Percentiles rank a stretch among this genome's conserved stretches.
phyloP scores from a whole-genome alignment of 2,329 filamentous ascomycete genomes.

The Botryotinia convoluta region DNA sequence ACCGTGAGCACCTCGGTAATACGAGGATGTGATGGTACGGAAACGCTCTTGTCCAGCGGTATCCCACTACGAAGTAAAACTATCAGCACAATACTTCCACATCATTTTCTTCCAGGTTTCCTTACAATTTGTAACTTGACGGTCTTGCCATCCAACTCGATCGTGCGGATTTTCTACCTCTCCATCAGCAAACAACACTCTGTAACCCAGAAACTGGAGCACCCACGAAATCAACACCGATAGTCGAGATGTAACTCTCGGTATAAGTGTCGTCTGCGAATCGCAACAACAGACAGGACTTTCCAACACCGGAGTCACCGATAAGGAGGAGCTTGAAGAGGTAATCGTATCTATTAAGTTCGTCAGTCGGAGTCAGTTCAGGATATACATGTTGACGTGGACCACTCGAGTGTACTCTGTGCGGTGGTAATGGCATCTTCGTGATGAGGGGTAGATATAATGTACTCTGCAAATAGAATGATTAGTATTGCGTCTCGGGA shows the following conservation, averaged over 20 bases:
- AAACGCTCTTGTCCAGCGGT: constrained; percentile 98
- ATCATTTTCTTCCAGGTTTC: constrained; percentile 27
- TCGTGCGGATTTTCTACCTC: constrained; percentile 94
- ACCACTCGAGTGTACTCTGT: not conserved
- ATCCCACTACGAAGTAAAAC: constrained; percentile 71
- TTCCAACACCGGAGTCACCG: constrained; percentile 99
- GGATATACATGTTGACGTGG: constrained; percentile 20
- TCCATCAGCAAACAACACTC: constrained; percentile 36
- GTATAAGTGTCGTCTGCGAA: constrained; percentile 99
- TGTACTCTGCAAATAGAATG: constrained; percentile 15
- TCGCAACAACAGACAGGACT: constrained; percentile 96
- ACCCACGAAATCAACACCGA: constrained; percentile 96
- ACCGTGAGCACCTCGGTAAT: constrained; percentile 98
- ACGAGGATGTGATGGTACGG: constrained; percentile 98
- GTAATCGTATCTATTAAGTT: constrained; percentile 86
- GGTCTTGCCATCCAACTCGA: constrained; percentile 98
- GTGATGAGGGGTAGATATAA: not conserved
- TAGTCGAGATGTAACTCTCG: constrained; percentile 99
- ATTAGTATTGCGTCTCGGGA: not conserved
- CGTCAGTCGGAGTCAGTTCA: constrained; percentile 24
- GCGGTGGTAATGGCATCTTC: constrained; percentile 6
- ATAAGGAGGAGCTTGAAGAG: constrained; percentile 99
- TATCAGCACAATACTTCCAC: constrained; percentile 34
- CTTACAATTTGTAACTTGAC: constrained; percentile 99
- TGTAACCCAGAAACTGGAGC: not conserved